Percentiles rank a stretch among this genome's conserved stretches.
Evolutionary conservation across 345 rosid species (phyloP).

Genomic region (Eucalyptus curtisii): DNA sequence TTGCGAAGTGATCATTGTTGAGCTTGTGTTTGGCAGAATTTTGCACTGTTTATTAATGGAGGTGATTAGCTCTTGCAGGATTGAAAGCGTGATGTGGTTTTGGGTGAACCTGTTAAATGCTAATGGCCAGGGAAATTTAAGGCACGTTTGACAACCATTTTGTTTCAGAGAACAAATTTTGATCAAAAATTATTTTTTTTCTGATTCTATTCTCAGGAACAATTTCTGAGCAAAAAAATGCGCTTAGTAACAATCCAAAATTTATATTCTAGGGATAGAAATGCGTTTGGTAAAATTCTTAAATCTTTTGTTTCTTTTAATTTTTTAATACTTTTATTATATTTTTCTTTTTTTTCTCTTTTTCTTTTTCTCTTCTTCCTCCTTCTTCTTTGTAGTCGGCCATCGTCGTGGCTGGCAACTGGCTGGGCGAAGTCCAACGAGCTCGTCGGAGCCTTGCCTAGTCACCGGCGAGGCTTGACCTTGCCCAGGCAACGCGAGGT

Average conservation of each 20-base stretch:
- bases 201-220: rapidly evolving
- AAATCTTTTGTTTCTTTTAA: too few relatives aligned
- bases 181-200: too few relatives aligned
- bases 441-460: rapidly evolving
- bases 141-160: too few relatives aligned
- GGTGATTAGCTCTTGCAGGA: not conserved
- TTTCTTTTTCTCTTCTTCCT: too few relatives aligned
- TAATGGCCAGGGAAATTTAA: not conserved
- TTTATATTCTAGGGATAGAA: rapidly evolving
- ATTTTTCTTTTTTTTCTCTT: too few relatives aligned
- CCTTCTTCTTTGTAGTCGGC: too few relatives aligned
- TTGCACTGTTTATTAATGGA: not conserved
- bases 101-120: not conserved
- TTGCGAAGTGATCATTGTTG: not conserved
- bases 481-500: rapidly evolving
- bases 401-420: rapidly evolving
- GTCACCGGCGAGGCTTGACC: too few relatives aligned
- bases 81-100: not conserved
- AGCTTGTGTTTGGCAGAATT: not conserved
- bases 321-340: too few relatives aligned
- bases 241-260: too few relatives aligned
- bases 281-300: too few relatives aligned
- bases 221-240: too few relatives aligned
- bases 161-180: too few relatives aligned
- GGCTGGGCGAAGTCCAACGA: rapidly evolving